Base-by-base conservation (phyloP, 2,329 filamentous ascomycete genomes). In the Beauveria caledonica region DNA sequence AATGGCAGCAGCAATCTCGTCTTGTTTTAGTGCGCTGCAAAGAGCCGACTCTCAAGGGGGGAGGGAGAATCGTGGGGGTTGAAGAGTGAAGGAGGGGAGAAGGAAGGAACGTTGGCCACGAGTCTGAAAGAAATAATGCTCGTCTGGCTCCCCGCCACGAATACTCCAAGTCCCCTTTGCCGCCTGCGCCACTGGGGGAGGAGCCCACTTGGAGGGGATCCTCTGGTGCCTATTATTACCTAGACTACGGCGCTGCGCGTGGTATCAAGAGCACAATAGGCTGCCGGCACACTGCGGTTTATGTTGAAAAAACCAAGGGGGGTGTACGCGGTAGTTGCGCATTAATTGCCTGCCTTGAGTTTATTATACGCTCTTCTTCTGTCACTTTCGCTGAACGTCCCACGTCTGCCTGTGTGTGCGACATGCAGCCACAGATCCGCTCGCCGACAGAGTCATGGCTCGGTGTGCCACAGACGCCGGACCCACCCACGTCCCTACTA, bases 361-460 rank as follows among this genome's bases (percentile, higher is more conserved):
- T 13, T 15, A 36, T 36, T 6, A 6, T 36, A 36, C 5, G 15
- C 33, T 36, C 33, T 36, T 36, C 33, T 36, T 36, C 13, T 36
- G 33, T 36, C 33, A 36, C 11, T 36, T 36, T 11, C 15, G 33
- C 13, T 36, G 0, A 36, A 36, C 11, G 33, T 36, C 13, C 33
- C 5, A 36, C 13, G 33, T 36, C 42, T 19, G 42, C 17, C 46
- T 49, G 5, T 29, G 8, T 19, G 21, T 58, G 45, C 42, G 27
- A 55, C 52, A 33, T 45, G 29, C 45, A 40, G 54, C 45, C 55
- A 29, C 11, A 17, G 55, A 49, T 45, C 55, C 55, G 36, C 55
- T 58, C 55, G 55, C 55, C 55, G 55, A 46, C 55, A 58, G 55
- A 58, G 55, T 58, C 55, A 58, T 58, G n/a, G 19, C 19, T 46